A percentile compares a stretch with the other conserved stretches of the same genome.
These are phyloP conservation scores for Cladosporium cucumerinum DNA, from an alignment of 2,329 filamentous ascomycete species.

Conservation along the genomic window DNA sequence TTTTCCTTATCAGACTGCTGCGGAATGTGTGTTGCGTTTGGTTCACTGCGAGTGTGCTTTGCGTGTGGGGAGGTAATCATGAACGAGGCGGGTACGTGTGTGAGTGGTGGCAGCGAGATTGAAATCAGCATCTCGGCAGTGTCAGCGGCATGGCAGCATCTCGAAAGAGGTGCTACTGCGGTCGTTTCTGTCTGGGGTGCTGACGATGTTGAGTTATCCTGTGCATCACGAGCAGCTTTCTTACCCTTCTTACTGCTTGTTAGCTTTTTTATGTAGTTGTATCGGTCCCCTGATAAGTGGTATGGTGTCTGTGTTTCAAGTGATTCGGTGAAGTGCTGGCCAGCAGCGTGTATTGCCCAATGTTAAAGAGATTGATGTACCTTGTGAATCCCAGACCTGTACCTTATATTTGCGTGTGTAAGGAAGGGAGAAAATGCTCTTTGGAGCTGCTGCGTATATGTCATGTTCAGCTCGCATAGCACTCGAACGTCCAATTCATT, in stretches of 20 bases:
- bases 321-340: neutral
- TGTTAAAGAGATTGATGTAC: neutral
- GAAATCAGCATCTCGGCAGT: neutral
- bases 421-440: neutral
- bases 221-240: neutral
- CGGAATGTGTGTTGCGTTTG: slow-evolving; percentile 8
- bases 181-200: neutral
- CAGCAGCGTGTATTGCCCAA: neutral
- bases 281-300: neutral
- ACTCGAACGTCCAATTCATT: neutral
- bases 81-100: neutral
- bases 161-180: slow-evolving; percentile 1
- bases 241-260: neutral
- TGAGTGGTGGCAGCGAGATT: neutral
- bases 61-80: slow-evolving; percentile 20
- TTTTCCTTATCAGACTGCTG: slow-evolving; percentile 14
- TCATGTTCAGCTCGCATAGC: neutral
- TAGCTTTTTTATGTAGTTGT: slow-evolving; percentile 9
- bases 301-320: neutral
- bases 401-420: neutral
- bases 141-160: neutral
- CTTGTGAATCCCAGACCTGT: neutral
- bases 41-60: slow-evolving; percentile 1
- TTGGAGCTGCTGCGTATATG: neutral
- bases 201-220: neutral